Conservation (phyloP, 495 filamentous ascomycete genomes). For the Usnea hakonensis region DNA sequence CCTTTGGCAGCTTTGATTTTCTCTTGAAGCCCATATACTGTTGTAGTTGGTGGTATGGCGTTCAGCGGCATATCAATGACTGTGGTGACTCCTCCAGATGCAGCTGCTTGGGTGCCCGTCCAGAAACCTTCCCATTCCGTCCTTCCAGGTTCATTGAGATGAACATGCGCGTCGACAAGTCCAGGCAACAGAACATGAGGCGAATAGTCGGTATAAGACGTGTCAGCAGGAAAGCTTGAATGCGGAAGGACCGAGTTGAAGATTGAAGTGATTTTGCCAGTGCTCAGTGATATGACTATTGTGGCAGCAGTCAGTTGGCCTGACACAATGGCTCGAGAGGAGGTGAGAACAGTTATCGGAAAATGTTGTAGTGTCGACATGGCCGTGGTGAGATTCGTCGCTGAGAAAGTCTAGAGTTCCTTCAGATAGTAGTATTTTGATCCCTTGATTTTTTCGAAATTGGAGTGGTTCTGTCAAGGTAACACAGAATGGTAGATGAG, state of each 20-base stretch:
- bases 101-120: conserved; percentile 86
- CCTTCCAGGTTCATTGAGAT: conserved; percentile 93
- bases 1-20: conserved; percentile 80
- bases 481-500: not conserved
- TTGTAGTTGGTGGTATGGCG: conserved; percentile 93
- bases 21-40: conserved; percentile 68
- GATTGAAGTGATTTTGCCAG: conserved; percentile 80
- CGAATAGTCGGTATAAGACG: conserved; percentile 73
- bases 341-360: conserved; percentile 65
- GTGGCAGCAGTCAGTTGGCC: conserved; percentile 66
- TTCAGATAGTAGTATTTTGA: conserved; percentile 20
- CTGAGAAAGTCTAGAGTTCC: conserved; percentile 23
- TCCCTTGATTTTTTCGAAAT: not conserved
- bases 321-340: conserved; percentile 66
- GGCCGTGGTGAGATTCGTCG: not conserved
- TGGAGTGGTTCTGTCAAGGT: not conserved
- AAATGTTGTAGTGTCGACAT: conserved; percentile 20
- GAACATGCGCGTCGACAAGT: conserved; percentile 93
- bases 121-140: conserved; percentile 99
- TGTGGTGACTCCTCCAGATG: conserved; percentile 95
- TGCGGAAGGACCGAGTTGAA: conserved; percentile 63
- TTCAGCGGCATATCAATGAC: conserved; percentile 98
- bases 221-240: conserved; percentile 61
- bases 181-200: conserved; percentile 85
- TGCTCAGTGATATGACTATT: conserved; percentile 64